Conservation (phyloP, 768 basidiomycete genomes). For the Phylloporus scabripes region DNA sequence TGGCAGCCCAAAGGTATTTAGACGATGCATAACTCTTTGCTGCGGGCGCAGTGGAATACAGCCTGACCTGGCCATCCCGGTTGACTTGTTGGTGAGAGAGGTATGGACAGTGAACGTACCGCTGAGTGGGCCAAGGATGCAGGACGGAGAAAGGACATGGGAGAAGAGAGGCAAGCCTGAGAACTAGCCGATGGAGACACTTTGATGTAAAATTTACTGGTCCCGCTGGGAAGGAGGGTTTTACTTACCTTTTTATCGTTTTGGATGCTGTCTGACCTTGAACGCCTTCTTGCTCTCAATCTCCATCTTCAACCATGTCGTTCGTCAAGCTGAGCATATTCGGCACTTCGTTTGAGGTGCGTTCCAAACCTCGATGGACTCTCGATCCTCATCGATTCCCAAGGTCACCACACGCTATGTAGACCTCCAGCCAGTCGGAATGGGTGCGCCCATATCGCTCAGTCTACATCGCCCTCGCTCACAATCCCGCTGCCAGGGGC, state of each 20-base stretch:
- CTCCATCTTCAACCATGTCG: constrained; percentile 49
- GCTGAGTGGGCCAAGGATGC: constrained; percentile 39
- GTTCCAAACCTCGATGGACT: constrained; percentile 20
- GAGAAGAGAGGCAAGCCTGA: constrained; percentile 11
- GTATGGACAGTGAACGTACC: constrained; percentile 23
- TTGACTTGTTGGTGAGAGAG: background rate
- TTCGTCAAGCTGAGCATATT: constrained; percentile 99
- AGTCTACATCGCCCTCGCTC: constrained; percentile 11
- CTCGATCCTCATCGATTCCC: constrained; percentile 17
- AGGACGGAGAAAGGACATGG: constrained; percentile 43
- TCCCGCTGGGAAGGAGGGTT: constrained; percentile 13
- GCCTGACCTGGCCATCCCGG: constrained; percentile 31
- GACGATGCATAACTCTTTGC: constrained; percentile 47
- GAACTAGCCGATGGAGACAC: background rate
- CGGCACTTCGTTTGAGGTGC: constrained; percentile 93
- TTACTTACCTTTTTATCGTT: constrained; percentile 3
- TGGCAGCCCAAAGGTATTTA: constrained; percentile 34
- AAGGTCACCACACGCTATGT: constrained; percentile 98
- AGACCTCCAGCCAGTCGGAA: constrained; percentile 97
- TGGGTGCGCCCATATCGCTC: constrained; percentile 60
- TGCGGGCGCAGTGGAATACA: constrained; percentile 43
- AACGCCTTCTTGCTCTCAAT: constrained; percentile 14
- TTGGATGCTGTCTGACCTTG: constrained; percentile 12
- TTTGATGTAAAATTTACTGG: constrained; percentile 6
- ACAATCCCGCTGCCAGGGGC: constrained; percentile 48